These are phyloP conservation scores for Corymbia maculata DNA, from an alignment of 345 rosid genomes.

Conservation along the genomic window DNA sequence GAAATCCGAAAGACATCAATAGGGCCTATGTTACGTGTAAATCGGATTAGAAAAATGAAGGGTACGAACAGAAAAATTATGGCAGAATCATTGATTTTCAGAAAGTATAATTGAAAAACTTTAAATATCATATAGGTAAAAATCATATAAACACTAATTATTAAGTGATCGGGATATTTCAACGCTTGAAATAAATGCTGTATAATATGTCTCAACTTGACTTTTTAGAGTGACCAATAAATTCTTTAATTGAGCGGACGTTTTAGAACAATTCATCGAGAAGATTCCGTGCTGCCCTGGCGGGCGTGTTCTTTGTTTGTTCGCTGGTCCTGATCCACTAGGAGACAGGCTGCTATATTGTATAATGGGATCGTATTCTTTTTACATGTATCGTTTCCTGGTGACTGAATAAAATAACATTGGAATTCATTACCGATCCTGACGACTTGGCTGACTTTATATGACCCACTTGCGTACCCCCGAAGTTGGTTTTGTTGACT, in stretches of 20 bases:
- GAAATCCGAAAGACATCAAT: not conserved
- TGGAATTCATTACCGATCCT: not conserved
- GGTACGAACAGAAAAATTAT: not conserved
- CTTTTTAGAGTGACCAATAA: not conserved
- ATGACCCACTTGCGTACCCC: not conserved
- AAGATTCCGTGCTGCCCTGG: not conserved
- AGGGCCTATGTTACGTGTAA: not conserved
- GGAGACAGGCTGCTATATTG: not conserved
- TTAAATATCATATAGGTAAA: too few relatives aligned
- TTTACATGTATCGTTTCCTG: not conserved
- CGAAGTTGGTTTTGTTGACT: not conserved
- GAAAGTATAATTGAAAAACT: not conserved
- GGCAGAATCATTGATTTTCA: not conserved
- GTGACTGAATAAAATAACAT: not conserved
- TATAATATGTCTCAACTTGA: not conserved
- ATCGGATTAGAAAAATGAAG: not conserved
- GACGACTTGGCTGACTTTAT: not conserved
- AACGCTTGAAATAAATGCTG: not conserved
- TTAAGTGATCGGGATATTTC: too few relatives aligned
- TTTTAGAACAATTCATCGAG: not conserved
- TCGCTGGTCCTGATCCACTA: not conserved
- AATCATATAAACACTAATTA: too few relatives aligned
- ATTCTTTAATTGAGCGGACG: not conserved
- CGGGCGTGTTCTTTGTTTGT: not conserved
- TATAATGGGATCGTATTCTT: not conserved